Conservation (phyloP, 495 filamentous ascomycete genomes). For the Penicillium dipodomyicola region DNA sequence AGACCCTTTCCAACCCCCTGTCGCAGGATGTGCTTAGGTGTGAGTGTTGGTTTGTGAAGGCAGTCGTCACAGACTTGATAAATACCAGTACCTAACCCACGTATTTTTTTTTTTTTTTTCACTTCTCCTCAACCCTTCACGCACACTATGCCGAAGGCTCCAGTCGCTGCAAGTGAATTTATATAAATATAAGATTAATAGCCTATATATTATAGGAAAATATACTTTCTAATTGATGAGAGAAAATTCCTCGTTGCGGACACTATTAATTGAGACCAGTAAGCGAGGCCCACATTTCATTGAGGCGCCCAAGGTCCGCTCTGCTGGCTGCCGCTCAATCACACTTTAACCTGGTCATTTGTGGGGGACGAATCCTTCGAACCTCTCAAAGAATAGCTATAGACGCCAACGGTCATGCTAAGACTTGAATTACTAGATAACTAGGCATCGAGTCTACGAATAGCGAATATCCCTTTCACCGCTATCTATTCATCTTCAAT, state of each 20-base stretch:
- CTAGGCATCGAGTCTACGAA: not conserved
- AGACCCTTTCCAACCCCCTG: not conserved
- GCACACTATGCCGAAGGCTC: not conserved
- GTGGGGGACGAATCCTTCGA: not conserved
- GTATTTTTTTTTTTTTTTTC: no score
- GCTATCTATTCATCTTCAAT: not conserved
- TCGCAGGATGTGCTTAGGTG: not conserved
- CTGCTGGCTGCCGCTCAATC: not conserved
- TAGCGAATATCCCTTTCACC: not conserved
- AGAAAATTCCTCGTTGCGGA: not conserved
- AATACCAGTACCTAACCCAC: not conserved
- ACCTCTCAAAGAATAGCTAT: not conserved
- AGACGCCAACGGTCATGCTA: not conserved
- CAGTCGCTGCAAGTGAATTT: not conserved
- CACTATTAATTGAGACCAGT: not conserved
- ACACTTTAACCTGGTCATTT: not conserved
- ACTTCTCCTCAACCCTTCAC: not conserved
- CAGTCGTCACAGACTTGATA: not conserved
- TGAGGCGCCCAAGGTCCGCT: not conserved
- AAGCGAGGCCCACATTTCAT: constrained; percentile 7
- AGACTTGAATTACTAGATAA: not conserved
- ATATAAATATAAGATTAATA: not conserved
- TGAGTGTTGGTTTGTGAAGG: not conserved
- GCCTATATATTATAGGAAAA: not conserved
- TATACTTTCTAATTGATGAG: not conserved